Conservation (phyloP, 2,329 filamentous ascomycete species). For the Nemania sp. region DNA sequence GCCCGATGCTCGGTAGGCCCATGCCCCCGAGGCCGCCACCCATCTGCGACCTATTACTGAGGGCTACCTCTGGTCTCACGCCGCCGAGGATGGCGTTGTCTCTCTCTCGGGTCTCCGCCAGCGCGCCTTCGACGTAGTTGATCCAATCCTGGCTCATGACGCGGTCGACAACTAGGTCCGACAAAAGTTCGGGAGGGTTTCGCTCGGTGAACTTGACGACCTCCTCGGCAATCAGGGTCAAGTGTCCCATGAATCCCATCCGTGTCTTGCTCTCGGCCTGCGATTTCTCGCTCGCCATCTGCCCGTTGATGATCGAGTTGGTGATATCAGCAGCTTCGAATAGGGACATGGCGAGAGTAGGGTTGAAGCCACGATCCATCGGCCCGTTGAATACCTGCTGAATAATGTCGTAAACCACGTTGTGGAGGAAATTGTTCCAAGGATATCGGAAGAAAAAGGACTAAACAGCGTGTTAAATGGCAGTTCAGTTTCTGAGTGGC, state of each 20-base stretch:
- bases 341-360: constrained; percentile 84
- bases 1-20: constrained; percentile 53
- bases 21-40: constrained; percentile 54
- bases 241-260: constrained; percentile 94
- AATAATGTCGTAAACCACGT: constrained; percentile 98
- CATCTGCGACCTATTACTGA: constrained; percentile 74
- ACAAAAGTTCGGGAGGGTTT: constrained; percentile 85
- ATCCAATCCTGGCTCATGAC: constrained; percentile 92
- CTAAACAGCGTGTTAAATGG: constrained; percentile 49
- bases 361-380: constrained; percentile 95
- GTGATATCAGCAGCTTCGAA: constrained; percentile 92
- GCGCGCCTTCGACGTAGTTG: constrained; percentile 88
- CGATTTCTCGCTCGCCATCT: constrained; percentile 82
- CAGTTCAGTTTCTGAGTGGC: background rate
- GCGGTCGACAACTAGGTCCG: constrained; percentile 80
- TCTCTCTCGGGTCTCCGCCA: constrained; percentile 90
- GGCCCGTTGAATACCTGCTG: constrained; percentile 99
- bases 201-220: constrained; percentile 98
- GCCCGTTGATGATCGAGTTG: constrained; percentile 87
- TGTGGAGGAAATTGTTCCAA: constrained; percentile 99
- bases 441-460: constrained; percentile 98
- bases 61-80: constrained; percentile 86
- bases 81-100: constrained; percentile 98
- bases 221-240: constrained; percentile 96
- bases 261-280: constrained; percentile 84